Base-by-base conservation (phyloP, 2,329 filamentous ascomycete species). In the Coniochaeta sp. region DNA sequence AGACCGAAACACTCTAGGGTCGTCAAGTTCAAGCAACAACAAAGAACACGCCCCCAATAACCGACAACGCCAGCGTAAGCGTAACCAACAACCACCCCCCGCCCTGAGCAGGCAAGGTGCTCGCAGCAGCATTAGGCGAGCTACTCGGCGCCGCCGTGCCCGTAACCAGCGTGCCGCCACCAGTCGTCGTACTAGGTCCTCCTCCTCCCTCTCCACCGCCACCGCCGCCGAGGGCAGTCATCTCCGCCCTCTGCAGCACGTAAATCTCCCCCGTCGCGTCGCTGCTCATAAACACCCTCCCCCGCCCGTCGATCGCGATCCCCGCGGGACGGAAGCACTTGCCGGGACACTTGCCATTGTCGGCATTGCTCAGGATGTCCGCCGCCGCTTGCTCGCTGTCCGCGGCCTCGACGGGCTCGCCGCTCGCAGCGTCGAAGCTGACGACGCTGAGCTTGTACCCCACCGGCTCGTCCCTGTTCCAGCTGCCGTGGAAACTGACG, bases 401-500 rank as follows among this genome's bases (percentile, higher is more conserved):
- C 14, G 61, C 49, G 4, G 62, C 52, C 7, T 65, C 65, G 2
- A 62, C 55, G 8, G 78, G 78, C 50, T 68, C 63, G 28, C 77
- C 77, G 40, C 65, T 53, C 14, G 56, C 38, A n/a, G n/a, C n/a
- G n/a, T n/a, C n/a, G 56, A 80, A 81, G 7, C 59, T 48, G 30
- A 78, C 53, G 13, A 60, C 56, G 7, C 69, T 65, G 46, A 81
- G 62, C 52, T 66, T 68, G 64, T 81, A 81, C 31, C 76, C 77
- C 1, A 69, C 65, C 1, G 74, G 71, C 12, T 65, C 58, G 6
- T 68, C 61, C 26, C 70, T 67, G 60, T 75, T 67, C 70, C 86
- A 89, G 65, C 80, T 85, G 13, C 87, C 86, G 64, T 89, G 86
- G 67, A 90, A 88, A 0, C 81, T 74, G 16, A 91, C 70, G 67